Conservation (phyloP, 306 rosid species). For the Trifolium subterraneum region DNA sequence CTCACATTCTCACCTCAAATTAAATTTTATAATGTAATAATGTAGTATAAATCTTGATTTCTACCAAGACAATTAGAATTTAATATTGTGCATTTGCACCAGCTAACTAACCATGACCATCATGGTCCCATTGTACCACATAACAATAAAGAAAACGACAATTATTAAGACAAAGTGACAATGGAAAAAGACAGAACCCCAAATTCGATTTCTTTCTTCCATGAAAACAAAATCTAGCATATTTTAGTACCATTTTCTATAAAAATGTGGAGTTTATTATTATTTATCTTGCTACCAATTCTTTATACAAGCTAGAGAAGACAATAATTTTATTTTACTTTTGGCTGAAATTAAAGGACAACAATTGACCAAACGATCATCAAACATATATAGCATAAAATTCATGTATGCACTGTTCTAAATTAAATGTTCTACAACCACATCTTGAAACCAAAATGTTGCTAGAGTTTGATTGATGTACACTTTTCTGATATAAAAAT, state of each 20-base stretch:
- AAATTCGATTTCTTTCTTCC: slow-evolving; percentile 24
- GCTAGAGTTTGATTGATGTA: neutral
- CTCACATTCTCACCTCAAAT: slow-evolving; percentile 34
- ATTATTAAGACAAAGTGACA: neutral
- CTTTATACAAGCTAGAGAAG: neutral
- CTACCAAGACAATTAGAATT: slow-evolving; percentile 39
- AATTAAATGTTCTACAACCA: neutral
- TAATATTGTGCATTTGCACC: slow-evolving; percentile 35
- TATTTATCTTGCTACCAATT: slow-evolving; percentile 4
- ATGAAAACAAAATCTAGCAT: slow-evolving; percentile 30
- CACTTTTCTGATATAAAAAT: neutral
- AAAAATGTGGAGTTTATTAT: neutral
- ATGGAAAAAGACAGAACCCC: slow-evolving; percentile 23
- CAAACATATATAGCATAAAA: slow-evolving; percentile 12
- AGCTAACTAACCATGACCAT: slow-evolving; percentile 44
- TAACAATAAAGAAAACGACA: slow-evolving; percentile 39
- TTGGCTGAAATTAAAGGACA: slow-evolving; percentile 18
- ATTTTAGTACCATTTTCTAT: neutral
- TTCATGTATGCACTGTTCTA: neutral
- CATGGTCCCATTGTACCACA: slow-evolving; percentile 46
- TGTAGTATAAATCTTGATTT: slow-evolving; percentile 7
- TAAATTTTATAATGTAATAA: neutral
- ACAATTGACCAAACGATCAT: slow-evolving; percentile 8
- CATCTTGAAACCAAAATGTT: slow-evolving; percentile 8
- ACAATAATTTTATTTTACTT: neutral